Percentiles rank a stretch among this genome's conserved stretches.
Conservation (phyloP, 2,329 filamentous ascomycete species). For the Claviceps pusilla region DNA sequence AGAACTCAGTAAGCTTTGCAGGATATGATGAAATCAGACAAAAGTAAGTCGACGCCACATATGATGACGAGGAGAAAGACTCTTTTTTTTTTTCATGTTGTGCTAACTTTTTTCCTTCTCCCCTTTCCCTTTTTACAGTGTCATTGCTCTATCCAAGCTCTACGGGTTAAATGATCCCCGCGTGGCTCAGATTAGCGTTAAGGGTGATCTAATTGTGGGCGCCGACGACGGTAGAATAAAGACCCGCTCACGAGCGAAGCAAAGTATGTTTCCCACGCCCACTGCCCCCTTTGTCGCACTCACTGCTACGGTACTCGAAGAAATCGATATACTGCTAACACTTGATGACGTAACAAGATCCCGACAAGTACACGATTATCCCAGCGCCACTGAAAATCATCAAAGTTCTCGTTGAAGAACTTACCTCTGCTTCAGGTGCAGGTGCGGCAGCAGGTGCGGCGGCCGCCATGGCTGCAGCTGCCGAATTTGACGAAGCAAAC, state of each 20-base stretch:
- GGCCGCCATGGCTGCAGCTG: slow-evolving; percentile 42
- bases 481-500: slow-evolving; percentile 46
- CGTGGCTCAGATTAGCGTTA: slow-evolving; percentile 65
- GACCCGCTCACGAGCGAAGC: slow-evolving; percentile 79
- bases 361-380: slow-evolving; percentile 78
- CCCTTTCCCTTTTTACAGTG: slow-evolving; percentile 30
- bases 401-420: slow-evolving; percentile 87
- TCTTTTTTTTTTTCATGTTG: neutral
- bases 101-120: slow-evolving; percentile 15
- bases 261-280: slow-evolving; percentile 38
- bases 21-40: slow-evolving; percentile 95
- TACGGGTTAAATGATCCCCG: slow-evolving; percentile 76
- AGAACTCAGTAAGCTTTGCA: slow-evolving; percentile 94
- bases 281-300: neutral
- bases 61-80: neutral
- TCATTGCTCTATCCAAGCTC: slow-evolving; percentile 83
- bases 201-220: slow-evolving; percentile 76
- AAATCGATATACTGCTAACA: neutral
- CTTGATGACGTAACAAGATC: slow-evolving; percentile 36
- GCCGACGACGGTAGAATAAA: slow-evolving; percentile 67
- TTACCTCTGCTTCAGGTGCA: slow-evolving; percentile 64
- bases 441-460: slow-evolving; percentile 45
- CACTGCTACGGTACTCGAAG: neutral
- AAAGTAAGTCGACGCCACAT: slow-evolving; percentile 47
- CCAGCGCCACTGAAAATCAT: slow-evolving; percentile 85